Percentiles rank a stretch among this genome's conserved stretches.
Conservation (phyloP, 805 yeast genomes). For the Nakazawaea ambrosiae region DNA sequence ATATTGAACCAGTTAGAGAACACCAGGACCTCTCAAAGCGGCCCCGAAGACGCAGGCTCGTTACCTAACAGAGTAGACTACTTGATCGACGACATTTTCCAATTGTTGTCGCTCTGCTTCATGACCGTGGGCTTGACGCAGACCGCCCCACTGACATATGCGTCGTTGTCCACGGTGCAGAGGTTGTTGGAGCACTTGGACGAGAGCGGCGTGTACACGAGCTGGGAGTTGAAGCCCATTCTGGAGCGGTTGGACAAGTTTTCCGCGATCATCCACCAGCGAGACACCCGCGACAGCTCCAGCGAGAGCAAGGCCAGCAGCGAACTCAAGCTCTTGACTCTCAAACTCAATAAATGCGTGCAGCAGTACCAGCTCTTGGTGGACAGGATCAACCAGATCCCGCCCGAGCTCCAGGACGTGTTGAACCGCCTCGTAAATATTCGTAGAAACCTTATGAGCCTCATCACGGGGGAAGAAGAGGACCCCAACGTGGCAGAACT, state of each 20-base stretch:
- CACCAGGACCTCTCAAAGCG: conserved; percentile 37
- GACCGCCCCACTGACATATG: conserved; percentile 91
- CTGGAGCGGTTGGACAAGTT: conserved; percentile 68
- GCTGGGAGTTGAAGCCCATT: conserved; percentile 77
- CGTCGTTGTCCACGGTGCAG: conserved; percentile 80
- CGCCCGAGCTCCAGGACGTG: conserved; percentile 39
- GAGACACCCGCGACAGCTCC: conserved; percentile 47
- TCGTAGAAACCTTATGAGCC: conserved; percentile 49
- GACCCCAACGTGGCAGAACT: conserved; percentile 24
- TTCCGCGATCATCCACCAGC: conserved; percentile 45
- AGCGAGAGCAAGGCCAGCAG: conserved; percentile 40
- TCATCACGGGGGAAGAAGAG: conserved; percentile 17
- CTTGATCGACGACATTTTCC: conserved; percentile 83
- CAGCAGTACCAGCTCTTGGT: conserved; percentile 51
- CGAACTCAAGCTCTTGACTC: conserved; percentile 53
- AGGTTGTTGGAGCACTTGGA: conserved; percentile 75
- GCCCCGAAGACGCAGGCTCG: conserved; percentile 19
- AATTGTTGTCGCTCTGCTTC: conserved; percentile 76
- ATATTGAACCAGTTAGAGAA: conserved; percentile 45
- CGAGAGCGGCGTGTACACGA: conserved; percentile 77
- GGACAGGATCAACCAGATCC: conserved; percentile 45
- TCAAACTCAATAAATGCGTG: conserved; percentile 59
- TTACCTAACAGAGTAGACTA: conserved; percentile 57
- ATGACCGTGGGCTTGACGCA: conserved; percentile 88
- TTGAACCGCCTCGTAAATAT: conserved; percentile 57